A percentile compares a stretch with the other conserved stretches of the same genome.
Conservation (phyloP, 352 stramenopile species). For the Hyaloperonospora brassicae region DNA sequence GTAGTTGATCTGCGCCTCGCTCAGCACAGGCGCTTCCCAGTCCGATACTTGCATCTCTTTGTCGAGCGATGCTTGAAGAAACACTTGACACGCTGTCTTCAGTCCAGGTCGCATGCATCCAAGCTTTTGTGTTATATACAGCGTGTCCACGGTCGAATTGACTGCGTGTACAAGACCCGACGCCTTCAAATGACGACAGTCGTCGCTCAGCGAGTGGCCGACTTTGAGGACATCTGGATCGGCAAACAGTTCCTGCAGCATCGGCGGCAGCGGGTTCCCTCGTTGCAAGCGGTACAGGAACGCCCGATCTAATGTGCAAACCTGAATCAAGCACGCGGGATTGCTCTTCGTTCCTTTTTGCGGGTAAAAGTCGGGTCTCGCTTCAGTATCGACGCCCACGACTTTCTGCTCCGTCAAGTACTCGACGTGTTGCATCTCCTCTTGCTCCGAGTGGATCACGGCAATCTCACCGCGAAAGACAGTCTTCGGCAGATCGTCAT, state of each 20-base stretch:
- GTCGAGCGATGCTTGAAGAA: slow-evolving; percentile 53
- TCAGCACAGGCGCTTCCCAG: slow-evolving; percentile 66
- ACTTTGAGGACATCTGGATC: slow-evolving; percentile 62
- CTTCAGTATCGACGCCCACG: slow-evolving; percentile 71
- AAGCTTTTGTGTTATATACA: slow-evolving; percentile 69
- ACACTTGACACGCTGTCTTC: slow-evolving; percentile 68
- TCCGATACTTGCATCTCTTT: slow-evolving; percentile 86
- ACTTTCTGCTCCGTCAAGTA: slow-evolving; percentile 54
- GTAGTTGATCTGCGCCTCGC: slow-evolving; percentile 64
- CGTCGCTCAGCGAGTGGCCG: slow-evolving; percentile 68
- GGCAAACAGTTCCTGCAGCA: slow-evolving; percentile 51
- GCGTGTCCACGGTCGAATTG: slow-evolving; percentile 68
- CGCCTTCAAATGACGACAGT: slow-evolving; percentile 56
- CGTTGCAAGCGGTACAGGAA: slow-evolving; percentile 68
- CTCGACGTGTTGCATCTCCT: slow-evolving; percentile 39
- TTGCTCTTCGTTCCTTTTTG: slow-evolving; percentile 45
- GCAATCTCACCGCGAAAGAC: slow-evolving; percentile 47
- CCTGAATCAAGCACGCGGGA: slow-evolving; percentile 70
- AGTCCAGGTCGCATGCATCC: slow-evolving; percentile 66
- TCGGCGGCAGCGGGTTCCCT: slow-evolving; percentile 39
- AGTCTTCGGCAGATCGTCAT: slow-evolving; percentile 39
- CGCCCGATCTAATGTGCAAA: slow-evolving; percentile 64
- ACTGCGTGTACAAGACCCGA: slow-evolving; percentile 50
- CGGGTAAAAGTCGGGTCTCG: slow-evolving; percentile 48
- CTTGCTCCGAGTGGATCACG: slow-evolving; percentile 52